These are phyloP conservation scores for Aureobasidium sp. DNA, from an alignment of 2,329 filamentous ascomycete genomes.

Conservation along the genomic window DNA sequence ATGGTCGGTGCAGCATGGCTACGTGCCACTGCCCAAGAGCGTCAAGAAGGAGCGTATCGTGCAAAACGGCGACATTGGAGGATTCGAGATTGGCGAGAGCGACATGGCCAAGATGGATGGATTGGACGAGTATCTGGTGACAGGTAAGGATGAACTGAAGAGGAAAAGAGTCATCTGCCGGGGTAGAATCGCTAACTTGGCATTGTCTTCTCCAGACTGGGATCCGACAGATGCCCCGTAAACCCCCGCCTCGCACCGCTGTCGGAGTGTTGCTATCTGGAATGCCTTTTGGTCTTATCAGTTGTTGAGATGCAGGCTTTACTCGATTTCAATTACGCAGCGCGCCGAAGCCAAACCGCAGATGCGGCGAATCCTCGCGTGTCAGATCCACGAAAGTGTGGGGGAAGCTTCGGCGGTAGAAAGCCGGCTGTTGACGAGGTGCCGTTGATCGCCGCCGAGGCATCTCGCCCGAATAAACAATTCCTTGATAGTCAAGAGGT, in stretches of 20 bases:
- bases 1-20: conserved; percentile 69
- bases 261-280: conserved; percentile 3
- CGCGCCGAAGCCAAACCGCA: neutral
- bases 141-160: conserved; percentile 36
- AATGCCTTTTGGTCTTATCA: neutral
- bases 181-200: neutral
- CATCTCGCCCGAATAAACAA: neutral
- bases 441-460: neutral
- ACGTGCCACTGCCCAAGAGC: conserved; percentile 68
- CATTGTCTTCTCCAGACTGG: conserved; percentile 21
- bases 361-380: neutral
- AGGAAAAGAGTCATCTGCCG: neutral
- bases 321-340: conserved; percentile 8
- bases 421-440: neutral
- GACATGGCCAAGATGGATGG: conserved; percentile 56
- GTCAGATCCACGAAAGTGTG: neutral
- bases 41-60: conserved; percentile 51
- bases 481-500: neutral
- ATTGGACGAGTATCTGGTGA: conserved; percentile 65
- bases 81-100: conserved; percentile 51
- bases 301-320: conserved; percentile 6
- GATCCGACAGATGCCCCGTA: conserved; percentile 24
- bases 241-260: neutral
- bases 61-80: conserved; percentile 54
- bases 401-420: neutral